Evolutionary conservation across 495 filamentous ascomycete species (phyloP).

Genomic region (Penicillium cataractarum): DNA sequence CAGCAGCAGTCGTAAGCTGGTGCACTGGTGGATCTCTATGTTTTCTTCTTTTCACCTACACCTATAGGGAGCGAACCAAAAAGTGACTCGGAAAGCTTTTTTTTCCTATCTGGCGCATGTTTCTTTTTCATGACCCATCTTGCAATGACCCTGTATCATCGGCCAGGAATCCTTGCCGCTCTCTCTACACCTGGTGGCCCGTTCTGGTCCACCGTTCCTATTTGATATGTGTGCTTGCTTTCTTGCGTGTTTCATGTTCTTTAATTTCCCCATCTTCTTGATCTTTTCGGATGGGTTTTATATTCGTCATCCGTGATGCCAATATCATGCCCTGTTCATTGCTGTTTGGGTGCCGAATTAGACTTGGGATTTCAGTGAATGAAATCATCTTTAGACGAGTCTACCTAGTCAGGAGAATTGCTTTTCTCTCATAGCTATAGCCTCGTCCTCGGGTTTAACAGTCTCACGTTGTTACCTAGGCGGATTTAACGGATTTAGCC

Average conservation of each 20-base stretch:
- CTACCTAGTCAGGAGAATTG: not conserved
- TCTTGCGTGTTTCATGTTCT: slow-evolving; percentile 17
- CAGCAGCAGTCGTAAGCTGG: slow-evolving; percentile 43
- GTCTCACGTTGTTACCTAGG: not conserved
- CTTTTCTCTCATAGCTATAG: not conserved
- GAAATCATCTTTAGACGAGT: slow-evolving; percentile 22
- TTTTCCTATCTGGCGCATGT: slow-evolving; percentile 34
- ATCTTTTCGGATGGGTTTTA: slow-evolving; percentile 21
- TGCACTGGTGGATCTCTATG: slow-evolving; percentile 18
- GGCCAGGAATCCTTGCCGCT: slow-evolving; percentile 20
- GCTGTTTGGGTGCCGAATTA: slow-evolving; percentile 14
- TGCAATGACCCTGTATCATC: slow-evolving; percentile 39
- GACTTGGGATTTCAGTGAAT: slow-evolving; percentile 18
- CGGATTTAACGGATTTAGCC: slow-evolving; percentile 3
- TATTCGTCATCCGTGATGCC: slow-evolving; percentile 30
- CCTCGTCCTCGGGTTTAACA: not conserved
- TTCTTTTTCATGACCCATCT: slow-evolving; percentile 31
- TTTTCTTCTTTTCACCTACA: slow-evolving; percentile 26
- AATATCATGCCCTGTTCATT: slow-evolving; percentile 22
- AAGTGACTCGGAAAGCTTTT: slow-evolving; percentile 34
- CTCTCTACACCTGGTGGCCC: slow-evolving; percentile 14
- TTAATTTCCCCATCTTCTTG: slow-evolving; percentile 22
- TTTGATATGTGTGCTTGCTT: slow-evolving; percentile 16
- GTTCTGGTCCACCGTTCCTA: slow-evolving; percentile 18
- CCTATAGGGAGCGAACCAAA: slow-evolving; percentile 31